Evolutionary conservation across 495 filamentous ascomycete genomes (phyloP), one percentile per base, ranked within the genome.

Genomic region (Penicillium malachiteum): DNA sequence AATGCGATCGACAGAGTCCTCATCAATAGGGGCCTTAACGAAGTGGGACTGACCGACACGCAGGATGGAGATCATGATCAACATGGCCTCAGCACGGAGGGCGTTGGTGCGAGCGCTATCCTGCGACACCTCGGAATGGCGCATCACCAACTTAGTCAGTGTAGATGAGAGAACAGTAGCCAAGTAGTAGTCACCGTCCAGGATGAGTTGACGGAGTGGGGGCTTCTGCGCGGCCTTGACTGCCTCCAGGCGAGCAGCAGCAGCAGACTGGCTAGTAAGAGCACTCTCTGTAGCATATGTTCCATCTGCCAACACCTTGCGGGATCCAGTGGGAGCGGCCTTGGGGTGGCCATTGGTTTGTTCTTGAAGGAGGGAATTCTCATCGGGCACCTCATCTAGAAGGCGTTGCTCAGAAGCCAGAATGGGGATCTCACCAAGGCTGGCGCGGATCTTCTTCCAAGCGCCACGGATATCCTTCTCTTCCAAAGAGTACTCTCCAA

Each of bases 51-150:
- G 95, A 11, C 95, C 95, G 55, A 96, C 95, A 56, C 95, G 91
- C 58, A 97, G 89, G 64, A 99, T 94, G 16, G 92, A 96, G 59
- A 97, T 96, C 92, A 98, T 96, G 68, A 97, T 97, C 41, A 97
- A 81, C 95, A 97, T 99, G 31, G 95, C 95, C 73, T 99, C 95
- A 3, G 94, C 94, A 21, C 90, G 87, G 4, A 99, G 82, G 34
- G 93, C 92, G 65, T 97, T 97, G 12, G 92, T 97, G 16, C 95
- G 88, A 32, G 89, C 88, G 26, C 76, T 72, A 61, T 97, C 94
- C 18, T 89, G 78, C 14, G 92, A 96, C 55, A 97, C 92, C 71
- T 97, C 92, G 4, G 92, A 88, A 69, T 99, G 92, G 38, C 95
- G 89, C 92, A 99, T 97, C 53, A 97, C 95, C 45, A 99, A 79